Percentiles rank a stretch among this genome's conserved stretches.
phyloP scores from a whole-genome alignment of 306 rosid genomes.

The Glycine tomentella region DNA sequence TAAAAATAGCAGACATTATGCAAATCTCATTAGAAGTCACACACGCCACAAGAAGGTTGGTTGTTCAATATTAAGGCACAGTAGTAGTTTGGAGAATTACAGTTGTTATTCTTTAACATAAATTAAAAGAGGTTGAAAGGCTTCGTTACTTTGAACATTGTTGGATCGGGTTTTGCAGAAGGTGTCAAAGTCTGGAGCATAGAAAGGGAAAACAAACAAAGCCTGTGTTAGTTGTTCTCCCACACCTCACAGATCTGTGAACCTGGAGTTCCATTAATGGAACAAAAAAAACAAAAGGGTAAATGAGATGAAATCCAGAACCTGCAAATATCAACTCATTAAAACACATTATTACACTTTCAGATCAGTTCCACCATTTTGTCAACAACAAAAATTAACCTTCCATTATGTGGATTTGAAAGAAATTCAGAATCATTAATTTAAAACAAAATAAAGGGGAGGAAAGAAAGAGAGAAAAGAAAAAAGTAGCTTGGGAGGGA shows the following conservation, averaged over 20 bases:
- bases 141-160: slow-evolving; percentile 52
- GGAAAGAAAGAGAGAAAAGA: background rate
- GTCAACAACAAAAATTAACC: background rate
- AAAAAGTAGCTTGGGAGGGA: background rate
- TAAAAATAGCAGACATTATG: slow-evolving; percentile 42
- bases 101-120: background rate
- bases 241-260: slow-evolving; percentile 66
- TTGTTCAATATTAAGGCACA: slow-evolving; percentile 22
- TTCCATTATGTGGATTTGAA: background rate
- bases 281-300: slow-evolving; percentile 31
- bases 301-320: slow-evolving; percentile 33
- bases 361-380: slow-evolving; percentile 39
- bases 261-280: slow-evolving; percentile 48
- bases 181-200: slow-evolving; percentile 50
- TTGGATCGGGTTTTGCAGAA: slow-evolving; percentile 47
- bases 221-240: background rate
- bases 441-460: slow-evolving; percentile 4
- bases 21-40: slow-evolving; percentile 25
- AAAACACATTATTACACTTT: slow-evolving; percentile 42
- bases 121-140: slow-evolving; percentile 5
- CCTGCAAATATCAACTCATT: slow-evolving; percentile 31
- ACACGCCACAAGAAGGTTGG: slow-evolving; percentile 17
- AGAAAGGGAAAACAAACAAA: slow-evolving; percentile 14
- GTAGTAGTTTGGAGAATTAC: slow-evolving; percentile 20
- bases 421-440: background rate